These are phyloP conservation scores for Rubia peregrina DNA, from an alignment of 305 asterid genomes.

Conservation along the genomic window DNA sequence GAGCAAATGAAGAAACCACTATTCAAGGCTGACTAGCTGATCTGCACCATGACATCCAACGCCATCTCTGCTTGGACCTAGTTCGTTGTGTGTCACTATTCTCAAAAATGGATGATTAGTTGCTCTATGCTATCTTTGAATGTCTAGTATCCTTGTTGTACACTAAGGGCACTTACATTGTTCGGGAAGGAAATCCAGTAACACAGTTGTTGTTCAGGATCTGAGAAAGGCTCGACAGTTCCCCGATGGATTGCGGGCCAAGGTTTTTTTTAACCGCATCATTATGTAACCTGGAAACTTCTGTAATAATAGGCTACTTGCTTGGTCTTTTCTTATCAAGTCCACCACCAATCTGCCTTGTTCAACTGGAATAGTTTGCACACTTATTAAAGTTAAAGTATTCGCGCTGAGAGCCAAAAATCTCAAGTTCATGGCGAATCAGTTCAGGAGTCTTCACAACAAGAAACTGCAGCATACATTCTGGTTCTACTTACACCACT, in stretches of 20 bases:
- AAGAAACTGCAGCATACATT: conserved; percentile 90
- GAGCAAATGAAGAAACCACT: conserved; percentile 82
- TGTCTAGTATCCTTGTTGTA: conserved; percentile 69
- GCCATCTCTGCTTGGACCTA: conserved; percentile 93
- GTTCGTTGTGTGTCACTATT: conserved; percentile 89
- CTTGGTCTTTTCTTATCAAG: conserved; percentile 89
- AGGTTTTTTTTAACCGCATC: conserved; percentile 79
- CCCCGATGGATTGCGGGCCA: conserved; percentile 82
- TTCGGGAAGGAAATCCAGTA: conserved; percentile 96
- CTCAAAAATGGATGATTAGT: conserved; percentile 90
- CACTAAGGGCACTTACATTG: conserved; percentile 76
- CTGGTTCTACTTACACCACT: conserved; percentile 82
- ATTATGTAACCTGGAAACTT: conserved; percentile 80
- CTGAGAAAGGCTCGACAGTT: conserved; percentile 83
- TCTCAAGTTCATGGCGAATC: conserved; percentile 84
- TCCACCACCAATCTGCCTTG: conserved; percentile 68
- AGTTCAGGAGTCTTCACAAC: conserved; percentile 89
- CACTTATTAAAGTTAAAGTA: conserved; percentile 78
- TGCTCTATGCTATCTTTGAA: conserved; percentile 89
- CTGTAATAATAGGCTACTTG: conserved; percentile 87
- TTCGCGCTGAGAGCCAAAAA: conserved; percentile 86
- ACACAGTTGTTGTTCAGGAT: conserved; percentile 85
- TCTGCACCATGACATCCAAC: conserved; percentile 85
- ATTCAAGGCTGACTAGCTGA: conserved; percentile 69
- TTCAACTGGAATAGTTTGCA: conserved; percentile 77